Base-by-base conservation (phyloP, 2,329 filamentous ascomycete genomes). In the Mycogone perniciosa region DNA sequence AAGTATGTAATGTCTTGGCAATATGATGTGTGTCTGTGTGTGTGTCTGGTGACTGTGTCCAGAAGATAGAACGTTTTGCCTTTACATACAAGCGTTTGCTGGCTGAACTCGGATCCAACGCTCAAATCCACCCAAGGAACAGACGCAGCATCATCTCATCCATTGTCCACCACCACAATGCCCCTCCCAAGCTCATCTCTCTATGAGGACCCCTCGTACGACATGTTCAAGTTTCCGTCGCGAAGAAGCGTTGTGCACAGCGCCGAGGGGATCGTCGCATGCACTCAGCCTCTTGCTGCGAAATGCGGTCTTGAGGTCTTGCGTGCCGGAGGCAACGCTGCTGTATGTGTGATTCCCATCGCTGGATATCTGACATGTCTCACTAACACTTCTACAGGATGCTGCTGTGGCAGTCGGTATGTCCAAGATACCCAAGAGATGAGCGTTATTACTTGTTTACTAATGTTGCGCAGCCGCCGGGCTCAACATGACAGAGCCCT, bases 161-260 rank as follows among this genome's bases (percentile, higher is more conserved):
- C 20, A 13, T 27, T 42, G 27, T 13, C 20, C 7, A 13, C 7
- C 42, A 20, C 33, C 48, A 44, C 40, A 35, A 54, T 81, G 77
- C 71, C 76, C 34, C 71, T 75, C 50, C 64, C 72, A 2, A 75
- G 69, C 1, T 61, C 70, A 0, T 75, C 76, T 29, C 58, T 80
- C 8, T 78, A 72, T 59, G 71, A 72, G 54, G 67, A 71, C 45
- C 62, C 69, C 26, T 70, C 74, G 47, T 64, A 64, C 44, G 69
- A 73, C 51, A 84, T 88, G 61, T 72, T 76, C 54, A 77, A 80
- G 55, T 92, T 89, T 64, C 69, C 88, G 7, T 95, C 89, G 60
- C 82, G 92, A 37, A 78, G 93, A 56, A 96, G 92, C 60, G 90
- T 95, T 9, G 89, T 97, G 9, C 91, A 97, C 67, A 96, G 89